Evolutionary conservation across 2,329 filamentous ascomycete genomes (phyloP).

Genomic region (Didymella lethalis): DNA sequence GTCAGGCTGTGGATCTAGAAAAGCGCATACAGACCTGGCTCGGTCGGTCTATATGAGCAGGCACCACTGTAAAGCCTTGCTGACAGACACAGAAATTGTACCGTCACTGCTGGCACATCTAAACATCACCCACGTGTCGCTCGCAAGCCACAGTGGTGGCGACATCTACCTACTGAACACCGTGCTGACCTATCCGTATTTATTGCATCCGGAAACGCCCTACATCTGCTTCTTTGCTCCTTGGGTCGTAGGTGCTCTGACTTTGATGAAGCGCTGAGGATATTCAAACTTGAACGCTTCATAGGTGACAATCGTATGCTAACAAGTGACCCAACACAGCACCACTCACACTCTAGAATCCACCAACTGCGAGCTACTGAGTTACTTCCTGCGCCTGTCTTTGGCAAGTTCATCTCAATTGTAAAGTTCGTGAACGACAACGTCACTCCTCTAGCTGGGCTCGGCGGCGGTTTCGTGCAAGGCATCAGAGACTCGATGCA

Average conservation of each 20-base stretch:
- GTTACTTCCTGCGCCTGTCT: conserved; percentile 36
- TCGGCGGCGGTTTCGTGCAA: conserved; percentile 31
- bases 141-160: conserved; percentile 46
- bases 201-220: conserved; percentile 38
- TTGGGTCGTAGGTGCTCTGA: conserved; percentile 31
- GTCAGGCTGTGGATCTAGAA: conserved; percentile 33
- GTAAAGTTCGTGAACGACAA: conserved; percentile 36
- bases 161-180: conserved; percentile 43
- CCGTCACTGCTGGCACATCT: conserved; percentile 41
- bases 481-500: conserved; percentile 24
- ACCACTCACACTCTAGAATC: conserved; percentile 38
- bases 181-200: conserved; percentile 35
- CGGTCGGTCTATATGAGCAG: conserved; percentile 22
- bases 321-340: conserved; percentile 7
- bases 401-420: conserved; percentile 36
- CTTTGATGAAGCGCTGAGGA: not conserved
- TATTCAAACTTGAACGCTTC: not conserved
- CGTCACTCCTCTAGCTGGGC: conserved; percentile 32
- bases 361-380: conserved; percentile 31
- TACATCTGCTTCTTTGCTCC: conserved; percentile 45
- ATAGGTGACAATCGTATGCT: not conserved
- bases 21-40: conserved; percentile 40
- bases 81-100: conserved; percentile 38
- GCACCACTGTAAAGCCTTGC: not conserved
- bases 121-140: conserved; percentile 39